Evolutionary conservation across 108 stramenopile species (phyloP).

Genomic region (Pseudonitzschia pungens): DNA sequence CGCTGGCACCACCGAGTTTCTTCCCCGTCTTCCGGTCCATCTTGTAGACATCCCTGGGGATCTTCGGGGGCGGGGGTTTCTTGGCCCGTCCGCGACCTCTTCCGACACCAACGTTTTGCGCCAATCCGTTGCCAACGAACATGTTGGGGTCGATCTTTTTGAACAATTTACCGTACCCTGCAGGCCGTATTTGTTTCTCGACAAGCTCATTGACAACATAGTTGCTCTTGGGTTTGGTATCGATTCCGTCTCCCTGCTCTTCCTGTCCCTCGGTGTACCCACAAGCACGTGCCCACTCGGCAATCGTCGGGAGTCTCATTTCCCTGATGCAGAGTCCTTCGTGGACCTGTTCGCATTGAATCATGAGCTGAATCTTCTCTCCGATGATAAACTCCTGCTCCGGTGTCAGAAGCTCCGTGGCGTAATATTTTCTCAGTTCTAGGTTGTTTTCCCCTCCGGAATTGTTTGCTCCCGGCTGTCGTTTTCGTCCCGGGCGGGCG

Average conservation of each 20-base stretch:
- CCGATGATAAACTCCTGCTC: slow-evolving; percentile 79
- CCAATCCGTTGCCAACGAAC: slow-evolving; percentile 87
- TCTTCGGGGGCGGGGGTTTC: slow-evolving; percentile 56
- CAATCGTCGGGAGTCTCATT: slow-evolving; percentile 60
- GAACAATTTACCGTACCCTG: slow-evolving; percentile 49
- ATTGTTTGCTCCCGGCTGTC: neutral
- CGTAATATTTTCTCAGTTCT: slow-evolving; percentile 71
- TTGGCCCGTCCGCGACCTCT: slow-evolving; percentile 75
- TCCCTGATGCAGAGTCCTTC: slow-evolving; percentile 58
- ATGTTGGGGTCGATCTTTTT: slow-evolving; percentile 67
- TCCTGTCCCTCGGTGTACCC: slow-evolving; percentile 40
- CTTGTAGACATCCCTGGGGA: slow-evolving; percentile 60
- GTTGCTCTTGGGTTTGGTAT: neutral
- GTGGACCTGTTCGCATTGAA: slow-evolving; percentile 76
- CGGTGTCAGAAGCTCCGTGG: slow-evolving; percentile 64
- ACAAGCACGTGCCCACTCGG: slow-evolving; percentile 83
- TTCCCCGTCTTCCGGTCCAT: slow-evolving; percentile 25
- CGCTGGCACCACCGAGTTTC: slow-evolving; percentile 25
- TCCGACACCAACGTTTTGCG: slow-evolving; percentile 59
- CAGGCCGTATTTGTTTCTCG: slow-evolving; percentile 57
- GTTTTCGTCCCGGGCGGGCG: neutral
- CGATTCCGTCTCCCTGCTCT: neutral
- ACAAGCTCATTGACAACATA: slow-evolving; percentile 43
- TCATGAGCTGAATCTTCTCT: slow-evolving; percentile 73
- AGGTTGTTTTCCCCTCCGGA: slow-evolving; percentile 18